phyloP scores from a whole-genome alignment of 208 protist genomes.

The Leishmania guyanensis region DNA sequence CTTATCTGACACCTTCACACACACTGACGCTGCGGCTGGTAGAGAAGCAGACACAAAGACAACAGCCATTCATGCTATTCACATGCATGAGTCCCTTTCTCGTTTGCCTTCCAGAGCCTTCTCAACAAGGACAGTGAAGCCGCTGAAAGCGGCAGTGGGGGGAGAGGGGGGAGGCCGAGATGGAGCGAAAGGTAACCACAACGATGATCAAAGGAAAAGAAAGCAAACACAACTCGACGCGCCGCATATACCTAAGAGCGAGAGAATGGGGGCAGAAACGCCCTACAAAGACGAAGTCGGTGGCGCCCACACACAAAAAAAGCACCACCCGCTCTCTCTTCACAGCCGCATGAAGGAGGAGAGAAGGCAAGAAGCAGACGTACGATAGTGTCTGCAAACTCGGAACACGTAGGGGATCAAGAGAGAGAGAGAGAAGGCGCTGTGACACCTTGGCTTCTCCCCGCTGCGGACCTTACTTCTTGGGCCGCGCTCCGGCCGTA shows the following conservation, averaged over 20 bases:
- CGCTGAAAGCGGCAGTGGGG: not conserved
- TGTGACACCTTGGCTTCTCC: not conserved
- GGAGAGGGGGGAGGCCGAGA: not conserved
- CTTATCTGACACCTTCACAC: not conserved
- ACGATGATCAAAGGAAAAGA: not conserved
- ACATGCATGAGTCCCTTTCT: not conserved
- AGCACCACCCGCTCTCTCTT: not conserved
- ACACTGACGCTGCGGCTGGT: not conserved
- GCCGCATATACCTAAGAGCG: not conserved
- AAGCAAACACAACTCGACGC: not conserved
- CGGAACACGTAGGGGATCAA: not conserved
- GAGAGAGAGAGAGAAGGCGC: not conserved
- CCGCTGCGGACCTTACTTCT: conserved; percentile 10
- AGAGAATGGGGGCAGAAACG: not conserved
- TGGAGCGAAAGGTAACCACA: not conserved
- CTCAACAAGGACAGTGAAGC: not conserved
- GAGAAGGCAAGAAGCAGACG: not conserved
- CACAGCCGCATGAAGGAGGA: not conserved
- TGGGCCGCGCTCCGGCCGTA: conserved; percentile 28
- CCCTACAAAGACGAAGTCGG: not conserved
- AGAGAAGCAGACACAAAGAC: not conserved
- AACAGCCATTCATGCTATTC: not conserved
- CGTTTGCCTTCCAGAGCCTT: not conserved
- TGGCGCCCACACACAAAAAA: not conserved
- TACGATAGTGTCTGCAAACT: not conserved